Conservation (phyloP, 352 stramenopile genomes). For the Phytophthora chlamydospora region DNA sequence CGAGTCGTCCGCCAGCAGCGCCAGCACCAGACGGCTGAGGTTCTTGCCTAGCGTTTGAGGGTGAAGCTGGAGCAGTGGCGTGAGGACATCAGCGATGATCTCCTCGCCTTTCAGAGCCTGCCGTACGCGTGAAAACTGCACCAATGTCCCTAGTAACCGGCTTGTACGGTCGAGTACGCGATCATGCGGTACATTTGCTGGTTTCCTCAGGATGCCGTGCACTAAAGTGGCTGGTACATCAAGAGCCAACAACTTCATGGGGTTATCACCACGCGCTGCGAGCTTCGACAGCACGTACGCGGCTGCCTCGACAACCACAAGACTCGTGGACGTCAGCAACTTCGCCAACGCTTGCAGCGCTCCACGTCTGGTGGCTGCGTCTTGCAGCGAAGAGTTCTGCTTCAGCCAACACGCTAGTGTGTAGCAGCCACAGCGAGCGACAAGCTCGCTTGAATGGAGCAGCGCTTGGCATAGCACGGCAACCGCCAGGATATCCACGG, state of each 20-base stretch:
- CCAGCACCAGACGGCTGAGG: conserved; percentile 57
- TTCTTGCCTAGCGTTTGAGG: conserved; percentile 65
- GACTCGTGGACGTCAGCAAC: conserved; percentile 62
- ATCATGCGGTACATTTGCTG: conserved; percentile 46
- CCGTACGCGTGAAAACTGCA: conserved; percentile 55
- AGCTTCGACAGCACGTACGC: conserved; percentile 73
- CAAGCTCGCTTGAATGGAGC: conserved; percentile 66
- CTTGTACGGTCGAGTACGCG: conserved; percentile 66
- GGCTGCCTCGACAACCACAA: conserved; percentile 63
- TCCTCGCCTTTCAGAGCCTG: conserved; percentile 72
- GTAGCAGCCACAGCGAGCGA: conserved; percentile 73
- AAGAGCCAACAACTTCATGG: conserved; percentile 65
- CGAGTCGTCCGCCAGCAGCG: conserved; percentile 72
- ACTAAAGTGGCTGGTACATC: conserved; percentile 64
- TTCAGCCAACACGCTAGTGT: conserved; percentile 72
- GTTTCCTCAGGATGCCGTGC: conserved; percentile 50
- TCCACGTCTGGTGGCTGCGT: conserved; percentile 47
- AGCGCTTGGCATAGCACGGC: conserved; percentile 67
- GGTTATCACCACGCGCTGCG: conserved; percentile 64
- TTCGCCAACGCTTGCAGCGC: conserved; percentile 62
- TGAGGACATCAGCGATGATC: conserved; percentile 74
- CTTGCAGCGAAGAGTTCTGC: conserved; percentile 48
- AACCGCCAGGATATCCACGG: conserved; percentile 57
- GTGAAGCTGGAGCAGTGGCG: conserved; percentile 65
- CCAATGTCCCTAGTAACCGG: conserved; percentile 69